Evolutionary conservation across 768 basidiomycete species (phyloP).

Genomic region (Filobasidium floriforme): DNA sequence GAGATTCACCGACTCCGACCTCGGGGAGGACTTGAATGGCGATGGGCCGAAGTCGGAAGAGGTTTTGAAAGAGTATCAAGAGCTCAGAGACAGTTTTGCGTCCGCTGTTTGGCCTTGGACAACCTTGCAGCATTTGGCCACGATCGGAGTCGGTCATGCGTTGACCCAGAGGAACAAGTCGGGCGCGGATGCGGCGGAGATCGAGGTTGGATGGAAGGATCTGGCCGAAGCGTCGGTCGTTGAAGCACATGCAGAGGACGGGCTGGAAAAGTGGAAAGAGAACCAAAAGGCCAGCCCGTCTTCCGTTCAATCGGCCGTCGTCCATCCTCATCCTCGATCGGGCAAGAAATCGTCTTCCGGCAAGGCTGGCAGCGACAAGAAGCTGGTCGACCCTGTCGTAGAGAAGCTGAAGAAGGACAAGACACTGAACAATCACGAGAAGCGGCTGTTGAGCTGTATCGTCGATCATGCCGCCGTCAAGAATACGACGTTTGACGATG

Average conservation of each 20-base stretch:
- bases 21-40: conserved; percentile 11
- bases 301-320: neutral
- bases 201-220: conserved; percentile 16
- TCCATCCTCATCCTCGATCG: conserved; percentile 5
- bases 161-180: neutral
- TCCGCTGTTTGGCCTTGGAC: conserved; percentile 22
- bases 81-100: conserved; percentile 20
- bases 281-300: neutral
- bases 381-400: conserved; percentile 58
- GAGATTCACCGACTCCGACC: conserved; percentile 15
- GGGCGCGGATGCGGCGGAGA: neutral
- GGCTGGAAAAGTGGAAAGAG: conserved; percentile 6
- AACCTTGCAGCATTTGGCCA: conserved; percentile 19
- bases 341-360: conserved; percentile 43
- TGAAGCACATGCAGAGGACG: conserved; percentile 13
- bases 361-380: conserved; percentile 25
- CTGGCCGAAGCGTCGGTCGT: conserved; percentile 22
- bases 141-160: conserved; percentile 19
- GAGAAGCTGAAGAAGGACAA: conserved; percentile 67
- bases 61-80: conserved; percentile 9
- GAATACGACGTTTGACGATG: conserved; percentile 70
- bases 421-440: conserved; percentile 72
- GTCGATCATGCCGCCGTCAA: conserved; percentile 62
- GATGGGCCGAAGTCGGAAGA: neutral
- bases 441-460: conserved; percentile 71